Evolutionary conservation across 2,329 filamentous ascomycete genomes (phyloP), one percentile per base, ranked within the genome.

Genomic region (Fusarium subtropicale): DNA sequence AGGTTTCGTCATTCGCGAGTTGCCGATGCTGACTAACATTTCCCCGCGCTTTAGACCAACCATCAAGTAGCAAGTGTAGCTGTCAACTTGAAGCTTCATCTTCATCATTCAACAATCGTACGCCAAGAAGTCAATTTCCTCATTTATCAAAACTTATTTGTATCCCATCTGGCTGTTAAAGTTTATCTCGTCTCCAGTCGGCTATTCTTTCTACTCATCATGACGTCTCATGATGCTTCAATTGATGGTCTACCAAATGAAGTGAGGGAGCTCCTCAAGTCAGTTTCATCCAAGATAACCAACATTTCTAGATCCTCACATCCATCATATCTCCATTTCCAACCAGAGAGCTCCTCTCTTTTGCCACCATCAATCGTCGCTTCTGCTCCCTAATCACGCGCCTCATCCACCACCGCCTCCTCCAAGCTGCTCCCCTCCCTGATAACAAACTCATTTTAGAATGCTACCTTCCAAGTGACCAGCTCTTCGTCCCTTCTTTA

Each of bases 401-500:
- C 28, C 85, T 92, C 45, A 79, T 93, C 10, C 87, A 91, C 67
- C 84, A 86, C 50, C 89, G 91, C 34, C 82, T 93, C 3, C 79
- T 90, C 4, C 65, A 73, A 22, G 55, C 70, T 18, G 70, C 74
- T 4, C 64, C 71, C 8, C 63, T 76, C 11, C 74, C 77, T 7
- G 69, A 73, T 3, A 72, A 92, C 74, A 87, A 89, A 56, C 80
- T 96, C 39, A 87, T 94, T 38, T 86, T 97, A 42, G 92, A 95
- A 80, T 93, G 91, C 77, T 94, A 91, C 75, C 92, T 91, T 68
- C 92, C 92, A 0, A 88, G 84, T 66, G 88, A 86, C 26, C 90
- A 90, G 77, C 82, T 91, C 51, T 89, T 86, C 7, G 90, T 91
- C 22, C 90, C 92, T 0, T 89, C 89, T 56, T 84, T 93, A 15